A percentile compares a stretch with the other conserved stretches of the same genome.
phyloP scores from a whole-genome alignment of 106 monocot species.

The Phalaenopsis aphrodite region DNA sequence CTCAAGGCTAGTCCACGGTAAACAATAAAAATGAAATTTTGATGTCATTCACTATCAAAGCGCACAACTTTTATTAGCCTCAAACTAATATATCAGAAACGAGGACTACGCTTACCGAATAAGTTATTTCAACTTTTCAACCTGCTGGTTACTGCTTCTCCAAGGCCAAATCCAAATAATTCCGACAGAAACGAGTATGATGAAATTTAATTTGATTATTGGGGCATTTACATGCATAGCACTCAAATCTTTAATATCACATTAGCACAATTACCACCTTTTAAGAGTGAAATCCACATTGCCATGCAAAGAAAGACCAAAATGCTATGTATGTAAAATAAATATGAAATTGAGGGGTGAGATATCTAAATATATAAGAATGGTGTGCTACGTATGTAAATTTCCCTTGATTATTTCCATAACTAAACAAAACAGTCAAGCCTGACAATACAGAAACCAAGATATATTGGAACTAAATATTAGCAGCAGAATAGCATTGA shows the following conservation, averaged over 20 bases:
- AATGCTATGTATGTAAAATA: no score
- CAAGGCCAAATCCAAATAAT: neutral
- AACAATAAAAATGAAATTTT: neutral
- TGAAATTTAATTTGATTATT: neutral
- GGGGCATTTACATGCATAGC: no score
- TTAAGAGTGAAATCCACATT: no score
- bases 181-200: neutral
- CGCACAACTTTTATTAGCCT: neutral
- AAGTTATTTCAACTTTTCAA: neutral
- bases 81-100: neutral
- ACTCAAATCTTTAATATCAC: no score
- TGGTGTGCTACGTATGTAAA: neutral
- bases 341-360: no score
- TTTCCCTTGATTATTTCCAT: neutral
- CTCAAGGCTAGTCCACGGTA: neutral
- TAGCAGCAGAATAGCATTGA: neutral
- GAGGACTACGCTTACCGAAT: neutral
- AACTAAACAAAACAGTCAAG: neutral
- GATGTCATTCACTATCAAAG: neutral
- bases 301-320: no score
- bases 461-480: neutral
- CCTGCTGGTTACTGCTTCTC: neutral
- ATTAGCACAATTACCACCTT: no score
- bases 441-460: neutral
- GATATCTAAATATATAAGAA: no score